These are phyloP conservation scores for Pyropia haitanensis DNA, from an alignment of 23 red algal genomes.

Conservation along the genomic window DNA sequence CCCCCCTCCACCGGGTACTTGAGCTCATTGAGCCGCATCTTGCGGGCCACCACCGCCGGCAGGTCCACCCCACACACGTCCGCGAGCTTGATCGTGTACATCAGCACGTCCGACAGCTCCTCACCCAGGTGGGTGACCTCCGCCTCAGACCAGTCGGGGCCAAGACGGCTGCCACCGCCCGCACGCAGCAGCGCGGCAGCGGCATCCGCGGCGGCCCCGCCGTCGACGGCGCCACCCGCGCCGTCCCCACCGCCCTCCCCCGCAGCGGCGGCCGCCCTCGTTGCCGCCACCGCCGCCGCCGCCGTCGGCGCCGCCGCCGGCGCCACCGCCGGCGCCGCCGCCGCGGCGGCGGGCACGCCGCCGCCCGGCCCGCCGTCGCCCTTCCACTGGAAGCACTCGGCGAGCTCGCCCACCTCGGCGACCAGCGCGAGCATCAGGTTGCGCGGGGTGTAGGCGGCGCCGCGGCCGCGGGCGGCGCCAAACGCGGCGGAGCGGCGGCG, in stretches of 20 bases:
- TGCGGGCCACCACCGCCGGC: conserved; percentile 4
- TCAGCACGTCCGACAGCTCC: conserved; percentile 25
- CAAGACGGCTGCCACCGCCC: too few relatives aligned
- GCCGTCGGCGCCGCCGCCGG: too few relatives aligned
- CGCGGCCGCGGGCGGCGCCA: not conserved
- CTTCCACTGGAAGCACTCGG: conserved; percentile 52
- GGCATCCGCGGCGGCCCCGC: too few relatives aligned
- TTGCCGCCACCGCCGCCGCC: too few relatives aligned
- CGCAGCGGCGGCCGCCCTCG: too few relatives aligned
- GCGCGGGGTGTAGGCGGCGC: conserved; percentile 6
- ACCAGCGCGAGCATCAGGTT: conserved; percentile 28
- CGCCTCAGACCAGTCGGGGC: not conserved
- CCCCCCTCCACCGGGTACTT: not conserved
- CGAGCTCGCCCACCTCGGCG: conserved; percentile 34
- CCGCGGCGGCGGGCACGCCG: too few relatives aligned
- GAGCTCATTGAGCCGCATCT: conserved; percentile 7
- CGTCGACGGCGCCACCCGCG: too few relatives aligned
- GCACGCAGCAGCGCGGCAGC: too few relatives aligned
- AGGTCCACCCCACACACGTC: conserved; percentile 21
- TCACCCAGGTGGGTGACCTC: conserved; percentile 18
- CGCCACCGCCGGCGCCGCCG: too few relatives aligned
- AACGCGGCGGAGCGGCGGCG: conserved; percentile 2
- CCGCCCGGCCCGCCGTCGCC: not conserved
- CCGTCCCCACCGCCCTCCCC: too few relatives aligned
- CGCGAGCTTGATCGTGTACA: conserved; percentile 15